A percentile compares a stretch with the other conserved stretches of the same genome.
Evolutionary conservation across 805 yeast genomes (phyloP).

Genomic region (Metschnikowia henanensis): DNA sequence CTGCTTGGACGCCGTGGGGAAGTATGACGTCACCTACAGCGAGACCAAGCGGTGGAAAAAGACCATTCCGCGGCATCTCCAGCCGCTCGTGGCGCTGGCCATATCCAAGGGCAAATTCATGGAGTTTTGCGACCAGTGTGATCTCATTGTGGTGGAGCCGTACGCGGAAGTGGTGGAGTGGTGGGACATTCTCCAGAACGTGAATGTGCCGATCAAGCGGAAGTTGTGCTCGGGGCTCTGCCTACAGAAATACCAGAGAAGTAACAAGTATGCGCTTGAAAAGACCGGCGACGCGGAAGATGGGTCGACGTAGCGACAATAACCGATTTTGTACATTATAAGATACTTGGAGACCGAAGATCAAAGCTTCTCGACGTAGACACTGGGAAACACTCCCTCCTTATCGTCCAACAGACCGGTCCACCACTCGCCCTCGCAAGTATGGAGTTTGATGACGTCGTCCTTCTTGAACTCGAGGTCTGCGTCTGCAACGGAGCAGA

Average conservation of each 20-base stretch:
- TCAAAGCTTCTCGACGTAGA: constrained; percentile 27
- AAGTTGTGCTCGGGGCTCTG: constrained; percentile 58
- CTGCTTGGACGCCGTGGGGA: constrained; percentile 48
- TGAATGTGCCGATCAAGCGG: constrained; percentile 50
- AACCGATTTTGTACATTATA: no score
- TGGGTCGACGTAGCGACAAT: no score
- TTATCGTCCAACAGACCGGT: constrained; percentile 30
- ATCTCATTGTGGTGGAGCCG: constrained; percentile 49
- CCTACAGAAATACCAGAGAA: constrained; percentile 24
- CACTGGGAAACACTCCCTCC: constrained; percentile 35
- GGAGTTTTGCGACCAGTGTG: constrained; percentile 55
- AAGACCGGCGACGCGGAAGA: neutral
- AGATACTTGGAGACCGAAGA: no score
- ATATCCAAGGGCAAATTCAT: constrained; percentile 50
- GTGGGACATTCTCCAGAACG: constrained; percentile 62
- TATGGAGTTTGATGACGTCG: constrained; percentile 42
- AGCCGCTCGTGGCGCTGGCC: constrained; percentile 48
- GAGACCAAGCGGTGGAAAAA: constrained; percentile 57
- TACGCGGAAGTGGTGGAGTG: constrained; percentile 61
- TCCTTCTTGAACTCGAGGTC: constrained; percentile 47
- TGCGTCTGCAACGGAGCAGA: constrained; percentile 32
- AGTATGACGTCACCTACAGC: constrained; percentile 51
- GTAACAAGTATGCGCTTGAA: constrained; percentile 1
- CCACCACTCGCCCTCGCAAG: constrained; percentile 37
- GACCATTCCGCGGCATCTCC: constrained; percentile 45